These are phyloP conservation scores for Chaetomium cochliodes DNA, from an alignment of 495 filamentous ascomycete species.

Conservation along the genomic window DNA sequence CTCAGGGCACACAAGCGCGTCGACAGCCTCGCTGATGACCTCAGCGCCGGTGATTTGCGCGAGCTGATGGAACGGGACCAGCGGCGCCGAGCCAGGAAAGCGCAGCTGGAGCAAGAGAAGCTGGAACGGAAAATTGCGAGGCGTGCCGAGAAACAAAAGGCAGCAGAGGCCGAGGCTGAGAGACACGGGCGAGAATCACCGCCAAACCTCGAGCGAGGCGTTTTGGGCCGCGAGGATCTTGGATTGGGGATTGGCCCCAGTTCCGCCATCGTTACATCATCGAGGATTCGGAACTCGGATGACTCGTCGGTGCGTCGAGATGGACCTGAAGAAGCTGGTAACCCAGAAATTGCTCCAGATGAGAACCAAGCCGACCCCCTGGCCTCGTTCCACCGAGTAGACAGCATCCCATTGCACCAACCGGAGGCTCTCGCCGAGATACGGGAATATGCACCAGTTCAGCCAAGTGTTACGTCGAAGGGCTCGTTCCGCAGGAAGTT, in stretches of 20 bases:
- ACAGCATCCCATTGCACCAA: constrained; percentile 30
- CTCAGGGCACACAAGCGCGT: constrained; percentile 68
- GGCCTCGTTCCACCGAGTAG: constrained; percentile 40
- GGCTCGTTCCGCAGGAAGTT: constrained; percentile 38
- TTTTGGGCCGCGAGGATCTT: constrained; percentile 52
- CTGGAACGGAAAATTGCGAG: constrained; percentile 66
- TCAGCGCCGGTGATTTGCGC: constrained; percentile 74
- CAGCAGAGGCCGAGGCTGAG: constrained; percentile 40
- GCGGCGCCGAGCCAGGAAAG: constrained; percentile 71
- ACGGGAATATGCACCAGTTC: constrained; percentile 15
- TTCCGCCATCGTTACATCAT: constrained; percentile 49
- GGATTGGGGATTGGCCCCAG: constrained; percentile 45
- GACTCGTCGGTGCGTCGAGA: constrained; percentile 21
- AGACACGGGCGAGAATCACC: constrained; percentile 50
- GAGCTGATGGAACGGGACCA: constrained; percentile 84
- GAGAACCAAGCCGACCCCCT: constrained; percentile 26
- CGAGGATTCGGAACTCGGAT: constrained; percentile 39
- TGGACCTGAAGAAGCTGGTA: constrained; percentile 26
- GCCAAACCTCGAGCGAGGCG: constrained; percentile 53
- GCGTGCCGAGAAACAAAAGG: constrained; percentile 65
- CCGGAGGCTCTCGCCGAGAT: constrained; percentile 14
- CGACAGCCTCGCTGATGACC: constrained; percentile 75
- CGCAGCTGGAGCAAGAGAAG: constrained; percentile 66
- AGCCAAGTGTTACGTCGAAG: constrained; percentile 28
- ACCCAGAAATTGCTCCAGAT: constrained; percentile 18